Evolutionary conservation across 371 early-diverging fungal species (phyloP), one percentile per base, ranked within the genome.

Genomic region (Mortierella sp.): DNA sequence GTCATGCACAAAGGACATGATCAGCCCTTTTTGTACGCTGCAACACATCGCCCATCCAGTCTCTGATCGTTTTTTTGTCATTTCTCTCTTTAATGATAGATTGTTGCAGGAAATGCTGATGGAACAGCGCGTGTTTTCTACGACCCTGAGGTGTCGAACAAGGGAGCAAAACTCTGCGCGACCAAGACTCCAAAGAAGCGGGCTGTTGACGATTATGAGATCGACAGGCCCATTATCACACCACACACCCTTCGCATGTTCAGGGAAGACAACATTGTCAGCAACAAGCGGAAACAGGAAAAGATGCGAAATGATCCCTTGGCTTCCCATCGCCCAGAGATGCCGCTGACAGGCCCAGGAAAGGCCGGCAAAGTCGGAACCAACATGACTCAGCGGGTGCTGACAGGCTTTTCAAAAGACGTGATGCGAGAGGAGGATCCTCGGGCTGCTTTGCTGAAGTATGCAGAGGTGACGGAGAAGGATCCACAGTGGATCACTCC

Each of bases 221-320:
- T 88, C 9, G 86, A 89, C 34, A 91, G 95, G 22, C 91, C 92
- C 8, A 96, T 97, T 73, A 90, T 95, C 71, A 96, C 95, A 6
- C 97, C 97, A 6, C 94, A 97, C 80, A 94, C 97, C 0, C 88
- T 97, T 44, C 95, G 96, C 8, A 90, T 96, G 92, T 97, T 95
- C 87, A 91, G 92, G 58, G 94, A 95, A 48, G 94, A 94, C 34
- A 87, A 89, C 40, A 88, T 89, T 6, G 86, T 88, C 72, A 88
- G 88, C 10, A 88, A 91, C 13, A 96, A 96, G 85, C 91, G 97
- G 40, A 91, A 92, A 76, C 87, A 89, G 78, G 94, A 94, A 58
- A 96, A 94, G 79, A 72, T 92, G 43, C 92, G 96, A 40, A 88
- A 88, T 34, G 96, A 96, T 79, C 95, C 96, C 4, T 75, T 91